Evolutionary conservation across 2,329 filamentous ascomycete species (phyloP).

Genomic region (Pestalotiopsis sp.): DNA sequence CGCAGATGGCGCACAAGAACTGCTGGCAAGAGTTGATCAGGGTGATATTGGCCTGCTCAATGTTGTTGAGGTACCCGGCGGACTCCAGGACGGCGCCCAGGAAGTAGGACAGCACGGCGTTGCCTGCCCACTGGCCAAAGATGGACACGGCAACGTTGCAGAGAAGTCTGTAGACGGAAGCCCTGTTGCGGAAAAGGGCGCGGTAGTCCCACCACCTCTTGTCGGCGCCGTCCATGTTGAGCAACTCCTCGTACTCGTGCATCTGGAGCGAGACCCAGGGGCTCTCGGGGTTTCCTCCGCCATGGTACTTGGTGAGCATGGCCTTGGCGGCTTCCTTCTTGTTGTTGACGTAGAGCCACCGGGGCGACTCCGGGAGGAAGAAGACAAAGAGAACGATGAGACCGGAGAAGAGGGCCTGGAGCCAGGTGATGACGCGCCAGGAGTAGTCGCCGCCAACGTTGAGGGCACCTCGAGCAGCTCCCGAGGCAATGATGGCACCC

Average conservation of each 20-base stretch:
- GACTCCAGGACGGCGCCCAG: constrained; percentile 51
- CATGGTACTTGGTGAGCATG: constrained; percentile 44
- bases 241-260: constrained; percentile 40
- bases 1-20: constrained; percentile 49
- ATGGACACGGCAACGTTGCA: constrained; percentile 42
- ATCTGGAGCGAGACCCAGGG: constrained; percentile 47
- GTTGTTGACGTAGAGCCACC: constrained; percentile 42
- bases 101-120: constrained; percentile 47
- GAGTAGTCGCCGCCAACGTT: constrained; percentile 38
- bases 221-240: constrained; percentile 41
- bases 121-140: constrained; percentile 46
- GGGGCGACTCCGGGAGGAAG: constrained; percentile 43
- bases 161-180: constrained; percentile 40
- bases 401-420: constrained; percentile 45
- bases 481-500: constrained; percentile 53
- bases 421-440: constrained; percentile 45
- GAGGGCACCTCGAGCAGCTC: constrained; percentile 46
- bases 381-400: constrained; percentile 35
- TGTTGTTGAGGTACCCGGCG: constrained; percentile 45
- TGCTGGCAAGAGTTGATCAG: constrained; percentile 54
- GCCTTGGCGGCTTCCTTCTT: constrained; percentile 35
- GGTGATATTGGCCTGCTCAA: constrained; percentile 49
- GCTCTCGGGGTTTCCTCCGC: constrained; percentile 44
- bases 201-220: constrained; percentile 49
- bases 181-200: constrained; percentile 40